Evolutionary conservation across 768 basidiomycete genomes (phyloP).

Genomic region (Macrolepiota dolichaula): DNA sequence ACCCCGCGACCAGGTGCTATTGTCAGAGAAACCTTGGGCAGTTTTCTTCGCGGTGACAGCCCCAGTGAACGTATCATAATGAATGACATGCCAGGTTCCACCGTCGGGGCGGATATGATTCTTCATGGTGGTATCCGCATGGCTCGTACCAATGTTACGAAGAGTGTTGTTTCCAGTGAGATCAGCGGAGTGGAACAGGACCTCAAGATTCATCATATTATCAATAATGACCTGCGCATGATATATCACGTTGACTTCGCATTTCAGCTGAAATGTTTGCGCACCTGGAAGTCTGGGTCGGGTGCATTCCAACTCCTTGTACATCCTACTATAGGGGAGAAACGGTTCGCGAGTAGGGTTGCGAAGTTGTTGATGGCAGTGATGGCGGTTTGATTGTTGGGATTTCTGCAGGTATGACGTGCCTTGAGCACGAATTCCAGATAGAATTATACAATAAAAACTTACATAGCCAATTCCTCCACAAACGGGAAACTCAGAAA

Average conservation of each 20-base stretch:
- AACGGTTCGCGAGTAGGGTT: slow-evolving; percentile 51
- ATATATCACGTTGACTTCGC: background rate
- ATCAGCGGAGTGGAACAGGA: slow-evolving; percentile 55
- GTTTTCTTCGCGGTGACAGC: slow-evolving; percentile 54
- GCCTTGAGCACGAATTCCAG: too few species aligned
- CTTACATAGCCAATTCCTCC: slow-evolving; percentile 57
- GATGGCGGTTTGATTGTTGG: slow-evolving; percentile 52
- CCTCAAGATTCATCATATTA: slow-evolving; percentile 79
- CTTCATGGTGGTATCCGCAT: slow-evolving; percentile 63
- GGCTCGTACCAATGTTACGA: slow-evolving; percentile 55
- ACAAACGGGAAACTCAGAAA: slow-evolving; percentile 70
- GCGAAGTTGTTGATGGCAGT: slow-evolving; percentile 58
- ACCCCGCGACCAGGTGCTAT: slow-evolving; percentile 68
- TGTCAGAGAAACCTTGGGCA: slow-evolving; percentile 59
- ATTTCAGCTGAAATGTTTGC: slow-evolving; percentile 9
- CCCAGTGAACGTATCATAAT: slow-evolving; percentile 66
- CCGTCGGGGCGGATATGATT: slow-evolving; percentile 68
- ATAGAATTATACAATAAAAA: slow-evolving; percentile 12
- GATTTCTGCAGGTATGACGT: slow-evolving; percentile 39
- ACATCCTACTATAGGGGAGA: slow-evolving; percentile 57
- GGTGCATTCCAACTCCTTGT: slow-evolving; percentile 66
- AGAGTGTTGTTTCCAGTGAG: slow-evolving; percentile 60
- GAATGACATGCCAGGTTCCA: slow-evolving; percentile 61
- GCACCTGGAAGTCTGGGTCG: slow-evolving; percentile 57
- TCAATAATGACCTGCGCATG: slow-evolving; percentile 62